Percentiles rank a stretch among this genome's conserved stretches.
These are phyloP conservation scores for Solanum aculeatissimum DNA, from an alignment of 305 asterid species.

Conservation along the genomic window DNA sequence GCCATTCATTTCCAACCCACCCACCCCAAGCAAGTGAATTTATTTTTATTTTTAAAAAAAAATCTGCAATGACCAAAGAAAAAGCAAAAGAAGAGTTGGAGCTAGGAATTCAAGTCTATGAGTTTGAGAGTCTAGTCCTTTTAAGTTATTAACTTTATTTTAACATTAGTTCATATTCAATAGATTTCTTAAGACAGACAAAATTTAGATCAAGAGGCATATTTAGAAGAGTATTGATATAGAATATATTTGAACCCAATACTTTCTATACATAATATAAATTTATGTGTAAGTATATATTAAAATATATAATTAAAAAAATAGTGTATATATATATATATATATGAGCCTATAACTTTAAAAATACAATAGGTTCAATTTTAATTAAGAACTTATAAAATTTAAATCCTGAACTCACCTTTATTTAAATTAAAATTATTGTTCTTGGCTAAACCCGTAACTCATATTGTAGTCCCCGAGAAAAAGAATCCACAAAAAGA, in stretches of 20 bases:
- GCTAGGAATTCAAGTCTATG: neutral
- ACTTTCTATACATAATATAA: neutral
- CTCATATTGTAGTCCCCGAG: neutral
- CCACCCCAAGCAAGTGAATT: slow-evolving; percentile 1
- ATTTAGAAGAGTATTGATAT: neutral
- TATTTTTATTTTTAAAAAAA: neutral
- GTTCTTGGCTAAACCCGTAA: neutral
- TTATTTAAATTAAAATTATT: neutral
- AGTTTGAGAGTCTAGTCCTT: neutral
- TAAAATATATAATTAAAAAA: neutral
- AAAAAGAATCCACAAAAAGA: neutral
- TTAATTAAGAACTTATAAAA: neutral
- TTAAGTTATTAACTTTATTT: neutral
- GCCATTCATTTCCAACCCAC: slow-evolving; percentile 28
- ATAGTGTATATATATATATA: neutral
- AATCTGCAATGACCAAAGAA: neutral
- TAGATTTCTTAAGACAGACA: neutral
- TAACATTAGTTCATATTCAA: neutral
- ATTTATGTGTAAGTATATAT: neutral
- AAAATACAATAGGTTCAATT: neutral
- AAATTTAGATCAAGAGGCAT: neutral
- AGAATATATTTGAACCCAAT: neutral
- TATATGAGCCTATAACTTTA: neutral
- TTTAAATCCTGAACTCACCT: neutral
- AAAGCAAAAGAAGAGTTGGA: neutral